Conservation (phyloP, 306 rosid genomes). For the Hylodesmum podocarpum region DNA sequence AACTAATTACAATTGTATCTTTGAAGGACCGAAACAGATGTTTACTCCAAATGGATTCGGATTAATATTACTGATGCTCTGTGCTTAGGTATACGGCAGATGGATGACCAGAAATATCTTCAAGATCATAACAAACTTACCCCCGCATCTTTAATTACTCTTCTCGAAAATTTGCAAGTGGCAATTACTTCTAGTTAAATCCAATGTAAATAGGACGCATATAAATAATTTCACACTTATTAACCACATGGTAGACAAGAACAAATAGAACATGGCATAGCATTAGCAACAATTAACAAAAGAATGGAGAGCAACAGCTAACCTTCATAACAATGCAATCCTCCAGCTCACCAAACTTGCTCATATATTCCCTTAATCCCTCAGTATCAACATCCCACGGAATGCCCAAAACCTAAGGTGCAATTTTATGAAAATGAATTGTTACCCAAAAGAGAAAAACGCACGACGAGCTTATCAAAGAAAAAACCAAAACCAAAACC, state of each 20-base stretch:
- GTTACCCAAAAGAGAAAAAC: neutral
- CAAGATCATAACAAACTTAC: neutral
- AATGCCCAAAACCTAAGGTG: constrained; percentile 66
- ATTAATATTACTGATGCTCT: neutral
- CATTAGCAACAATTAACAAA: neutral
- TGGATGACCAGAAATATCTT: neutral
- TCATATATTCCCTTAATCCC: constrained; percentile 77
- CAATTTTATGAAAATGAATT: neutral
- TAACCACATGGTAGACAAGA: neutral
- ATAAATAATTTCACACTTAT: neutral
- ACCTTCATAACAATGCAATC: constrained; percentile 95
- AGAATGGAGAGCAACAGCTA: constrained; percentile 13
- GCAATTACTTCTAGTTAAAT: neutral
- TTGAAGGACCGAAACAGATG: neutral
- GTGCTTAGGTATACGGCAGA: neutral
- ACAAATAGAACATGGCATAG: neutral
- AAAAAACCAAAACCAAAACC: neutral
- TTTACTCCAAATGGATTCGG: neutral
- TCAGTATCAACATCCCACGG: constrained; percentile 89
- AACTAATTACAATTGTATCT: neutral
- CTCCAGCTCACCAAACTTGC: constrained; percentile 81
- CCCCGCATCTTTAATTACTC: neutral
- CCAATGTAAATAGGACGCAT: neutral
- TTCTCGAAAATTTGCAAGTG: neutral
- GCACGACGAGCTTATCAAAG: neutral